Percentiles rank a stretch among this genome's conserved stretches.
Evolutionary conservation across 2,329 filamentous ascomycete species (phyloP).

Genomic region (Penicillium oxalicum): DNA sequence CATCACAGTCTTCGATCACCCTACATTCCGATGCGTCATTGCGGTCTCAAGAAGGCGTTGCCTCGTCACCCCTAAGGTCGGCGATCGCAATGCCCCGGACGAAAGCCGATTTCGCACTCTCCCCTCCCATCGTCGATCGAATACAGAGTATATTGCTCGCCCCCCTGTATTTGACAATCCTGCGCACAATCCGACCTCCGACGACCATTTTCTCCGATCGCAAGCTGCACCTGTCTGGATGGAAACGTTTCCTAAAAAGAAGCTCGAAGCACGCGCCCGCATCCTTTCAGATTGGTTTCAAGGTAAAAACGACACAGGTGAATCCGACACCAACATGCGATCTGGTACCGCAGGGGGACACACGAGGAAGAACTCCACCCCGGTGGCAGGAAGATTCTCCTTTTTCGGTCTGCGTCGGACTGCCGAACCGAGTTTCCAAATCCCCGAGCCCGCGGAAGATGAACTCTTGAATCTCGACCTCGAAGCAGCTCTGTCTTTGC

Average conservation of each 20-base stretch:
- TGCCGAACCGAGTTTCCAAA: constrained; percentile 20
- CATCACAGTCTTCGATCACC: constrained; percentile 12
- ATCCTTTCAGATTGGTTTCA: constrained; percentile 49
- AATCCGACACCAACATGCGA: constrained; percentile 34
- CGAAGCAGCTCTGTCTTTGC: constrained; percentile 48
- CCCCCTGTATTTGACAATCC: constrained; percentile 25
- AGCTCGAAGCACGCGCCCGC: constrained; percentile 29
- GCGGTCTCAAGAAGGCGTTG: constrained; percentile 17
- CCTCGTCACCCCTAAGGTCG: constrained; percentile 15
- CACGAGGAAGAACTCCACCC: constrained; percentile 15
- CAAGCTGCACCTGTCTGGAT: constrained; percentile 13
- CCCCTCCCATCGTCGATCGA: constrained; percentile 29
- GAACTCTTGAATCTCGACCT: constrained; percentile 53
- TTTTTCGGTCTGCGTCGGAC: constrained; percentile 39
- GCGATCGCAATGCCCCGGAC: constrained; percentile 10
- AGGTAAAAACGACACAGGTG: constrained; percentile 47
- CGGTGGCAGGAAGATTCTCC: constrained; percentile 33
- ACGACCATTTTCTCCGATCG: constrained; percentile 7
- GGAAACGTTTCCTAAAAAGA: constrained; percentile 26
- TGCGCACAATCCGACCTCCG: constrained; percentile 18
- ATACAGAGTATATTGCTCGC: constrained; percentile 29
- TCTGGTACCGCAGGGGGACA: constrained; percentile 13
- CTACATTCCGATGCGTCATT: constrained; percentile 22
- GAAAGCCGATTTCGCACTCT: constrained; percentile 14
- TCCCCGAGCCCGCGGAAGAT: constrained; percentile 43